Conservation (phyloP, 1,139 yeast species). For the Lodderomyces orthopsilosis region DNA sequence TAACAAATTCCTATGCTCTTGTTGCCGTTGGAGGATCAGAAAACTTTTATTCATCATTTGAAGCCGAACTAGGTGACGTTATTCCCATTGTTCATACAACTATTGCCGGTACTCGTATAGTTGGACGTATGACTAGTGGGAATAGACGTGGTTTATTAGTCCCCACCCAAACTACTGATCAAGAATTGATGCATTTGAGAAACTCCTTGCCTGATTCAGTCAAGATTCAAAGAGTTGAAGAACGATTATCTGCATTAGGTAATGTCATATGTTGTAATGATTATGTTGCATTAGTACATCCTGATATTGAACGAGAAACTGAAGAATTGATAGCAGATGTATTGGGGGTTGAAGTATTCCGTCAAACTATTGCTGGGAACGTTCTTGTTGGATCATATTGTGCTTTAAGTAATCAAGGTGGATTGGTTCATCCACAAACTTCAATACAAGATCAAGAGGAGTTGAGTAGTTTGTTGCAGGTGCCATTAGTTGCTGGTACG, state of each 20-base stretch:
- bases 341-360: slow-evolving; percentile 97
- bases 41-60: slow-evolving; percentile 95
- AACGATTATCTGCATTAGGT: slow-evolving; percentile 93
- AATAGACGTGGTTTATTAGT: slow-evolving; percentile 96
- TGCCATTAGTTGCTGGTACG: slow-evolving; percentile 98
- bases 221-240: slow-evolving; percentile 96
- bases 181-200: slow-evolving; percentile 95
- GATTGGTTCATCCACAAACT: slow-evolving; percentile 96
- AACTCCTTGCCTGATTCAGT: slow-evolving; percentile 96
- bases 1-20: slow-evolving; percentile 93
- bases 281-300: slow-evolving; percentile 97
- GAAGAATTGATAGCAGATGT: slow-evolving; percentile 98
- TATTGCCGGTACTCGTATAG: slow-evolving; percentile 96
- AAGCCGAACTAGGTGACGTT: slow-evolving; percentile 95
- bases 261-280: slow-evolving; percentile 98
- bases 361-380: slow-evolving; percentile 98
- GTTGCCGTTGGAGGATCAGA: slow-evolving; percentile 98
- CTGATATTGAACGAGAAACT: slow-evolving; percentile 98
- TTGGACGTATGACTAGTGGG: slow-evolving; percentile 98
- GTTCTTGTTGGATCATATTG: slow-evolving; percentile 97
- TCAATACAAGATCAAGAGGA: slow-evolving; percentile 98
- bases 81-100: slow-evolving; percentile 96
- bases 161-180: slow-evolving; percentile 98
- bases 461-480: slow-evolving; percentile 89
- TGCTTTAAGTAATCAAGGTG: slow-evolving; percentile 94